phyloP scores from a whole-genome alignment of 345 rosid genomes.

The Kandelia obovata region DNA sequence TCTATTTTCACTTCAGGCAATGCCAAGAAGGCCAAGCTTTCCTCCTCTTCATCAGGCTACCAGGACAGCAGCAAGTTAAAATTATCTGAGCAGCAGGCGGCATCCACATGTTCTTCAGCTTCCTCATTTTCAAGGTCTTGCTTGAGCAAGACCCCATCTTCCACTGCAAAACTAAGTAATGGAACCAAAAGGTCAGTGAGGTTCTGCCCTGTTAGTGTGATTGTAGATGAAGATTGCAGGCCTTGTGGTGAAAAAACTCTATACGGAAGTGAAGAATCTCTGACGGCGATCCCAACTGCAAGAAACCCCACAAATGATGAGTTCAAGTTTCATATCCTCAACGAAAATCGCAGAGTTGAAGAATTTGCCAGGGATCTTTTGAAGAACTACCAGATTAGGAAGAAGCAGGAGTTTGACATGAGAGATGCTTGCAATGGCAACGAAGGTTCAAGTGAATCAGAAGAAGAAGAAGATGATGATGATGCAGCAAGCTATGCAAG shows the following conservation, averaged over 20 bases:
- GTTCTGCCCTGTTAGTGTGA: constrained; percentile 28
- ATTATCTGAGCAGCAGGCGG: constrained; percentile 13
- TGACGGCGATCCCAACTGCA: neutral
- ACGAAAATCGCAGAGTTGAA: constrained; percentile 53
- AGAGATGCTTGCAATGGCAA: constrained; percentile 13
- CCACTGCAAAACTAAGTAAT: constrained; percentile 20
- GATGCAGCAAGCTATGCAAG: constrained; percentile 81
- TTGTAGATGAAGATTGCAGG: constrained; percentile 31
- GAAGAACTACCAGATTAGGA: constrained; percentile 57
- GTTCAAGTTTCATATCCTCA: constrained; percentile 29
- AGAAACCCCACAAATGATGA: constrained; percentile 9
- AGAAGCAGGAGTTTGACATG: constrained; percentile 13
- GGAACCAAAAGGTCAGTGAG: constrained; percentile 30
- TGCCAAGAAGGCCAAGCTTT: constrained; percentile 27
- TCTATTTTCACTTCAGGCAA: constrained; percentile 27
- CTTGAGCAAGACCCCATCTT: constrained; percentile 33
- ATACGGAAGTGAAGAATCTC: constrained; percentile 5
- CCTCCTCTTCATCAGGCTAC: constrained; percentile 1
- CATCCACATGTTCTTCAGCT: constrained; percentile 28
- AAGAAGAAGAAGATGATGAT: constrained; percentile 31
- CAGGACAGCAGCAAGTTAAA: constrained; percentile 15
- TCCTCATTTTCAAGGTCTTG: constrained; percentile 35
- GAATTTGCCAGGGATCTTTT: constrained; percentile 67
- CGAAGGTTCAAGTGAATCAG: constrained; percentile 2
- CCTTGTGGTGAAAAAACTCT: constrained; percentile 31